Evolutionary conservation across 1,284 basidiomycete species (phyloP).

Genomic region (Vanrija humicola): DNA sequence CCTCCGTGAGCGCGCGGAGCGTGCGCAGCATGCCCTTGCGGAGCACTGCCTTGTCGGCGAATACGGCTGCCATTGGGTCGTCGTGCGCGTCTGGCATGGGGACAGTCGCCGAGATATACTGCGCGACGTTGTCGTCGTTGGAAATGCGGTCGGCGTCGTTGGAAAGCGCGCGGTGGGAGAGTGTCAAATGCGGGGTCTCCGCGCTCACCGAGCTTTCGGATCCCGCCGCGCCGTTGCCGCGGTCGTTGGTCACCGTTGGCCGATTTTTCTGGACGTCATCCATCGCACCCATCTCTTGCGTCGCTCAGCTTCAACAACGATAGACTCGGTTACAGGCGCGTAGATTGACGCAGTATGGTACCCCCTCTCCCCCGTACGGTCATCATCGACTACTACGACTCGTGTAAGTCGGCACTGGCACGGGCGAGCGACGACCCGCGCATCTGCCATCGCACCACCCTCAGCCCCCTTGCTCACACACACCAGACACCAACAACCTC

Average conservation of each 20-base stretch:
- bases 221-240: background rate
- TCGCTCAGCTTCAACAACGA: background rate
- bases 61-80: conserved; percentile 18
- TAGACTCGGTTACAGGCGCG: background rate
- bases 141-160: too few species aligned
- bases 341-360: background rate
- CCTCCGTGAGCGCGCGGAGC: conserved; percentile 28
- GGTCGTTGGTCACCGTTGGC: background rate
- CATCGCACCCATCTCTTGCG: background rate
- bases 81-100: background rate
- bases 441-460: background rate
- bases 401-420: conserved; percentile 28
- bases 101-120: too few species aligned
- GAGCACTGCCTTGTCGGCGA: conserved; percentile 34
- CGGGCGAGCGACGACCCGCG: too few species aligned
- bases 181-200: background rate
- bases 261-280: background rate
- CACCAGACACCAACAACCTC: conserved; percentile 49
- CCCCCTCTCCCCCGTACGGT: conserved; percentile 44
- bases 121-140: conserved; percentile 1
- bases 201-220: background rate
- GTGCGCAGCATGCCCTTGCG: conserved; percentile 38
- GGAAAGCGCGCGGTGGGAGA: too few species aligned
- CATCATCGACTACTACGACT: conserved; percentile 50
- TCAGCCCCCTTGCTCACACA: background rate